These are phyloP conservation scores for Trichoderma endophyticum DNA, from an alignment of 2,329 filamentous ascomycete species.

Conservation along the genomic window DNA sequence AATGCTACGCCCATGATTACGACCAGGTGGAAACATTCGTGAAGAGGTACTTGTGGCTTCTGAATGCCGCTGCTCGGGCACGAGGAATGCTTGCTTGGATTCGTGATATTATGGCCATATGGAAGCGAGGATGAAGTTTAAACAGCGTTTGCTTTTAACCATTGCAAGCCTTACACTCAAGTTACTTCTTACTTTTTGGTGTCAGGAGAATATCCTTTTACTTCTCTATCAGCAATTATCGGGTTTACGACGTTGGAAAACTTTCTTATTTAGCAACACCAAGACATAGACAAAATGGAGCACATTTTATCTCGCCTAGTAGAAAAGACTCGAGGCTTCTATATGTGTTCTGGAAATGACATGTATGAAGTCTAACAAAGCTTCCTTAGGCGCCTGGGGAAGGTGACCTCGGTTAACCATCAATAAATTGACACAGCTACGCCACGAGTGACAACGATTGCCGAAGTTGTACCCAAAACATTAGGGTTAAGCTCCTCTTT, in stretches of 20 bases:
- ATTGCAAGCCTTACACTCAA: background rate
- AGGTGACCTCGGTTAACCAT: background rate
- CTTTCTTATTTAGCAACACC: background rate
- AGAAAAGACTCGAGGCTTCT: background rate
- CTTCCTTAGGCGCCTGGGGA: too few relatives aligned
- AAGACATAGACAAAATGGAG: background rate
- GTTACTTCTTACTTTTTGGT: too few relatives aligned
- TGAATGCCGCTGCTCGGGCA: slow-evolving; percentile 49
- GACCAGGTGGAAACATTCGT: slow-evolving; percentile 55
- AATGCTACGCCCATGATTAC: slow-evolving; percentile 59
- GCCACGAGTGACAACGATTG: background rate
- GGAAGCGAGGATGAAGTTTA: slow-evolving; percentile 21
- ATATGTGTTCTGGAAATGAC: background rate
- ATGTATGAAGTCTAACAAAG: background rate
- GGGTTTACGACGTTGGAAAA: background rate
- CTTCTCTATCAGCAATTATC: background rate
- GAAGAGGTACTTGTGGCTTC: slow-evolving; percentile 48
- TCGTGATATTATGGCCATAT: slow-evolving; percentile 22
- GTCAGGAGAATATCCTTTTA: background rate
- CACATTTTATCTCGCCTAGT: background rate
- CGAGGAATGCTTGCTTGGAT: slow-evolving; percentile 54
- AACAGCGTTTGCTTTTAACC: background rate
- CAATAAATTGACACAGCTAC: background rate
- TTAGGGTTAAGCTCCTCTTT: background rate
- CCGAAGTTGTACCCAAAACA: background rate